Conservation (phyloP, 257 asterid species). For the Cynanchum wilfordii region DNA sequence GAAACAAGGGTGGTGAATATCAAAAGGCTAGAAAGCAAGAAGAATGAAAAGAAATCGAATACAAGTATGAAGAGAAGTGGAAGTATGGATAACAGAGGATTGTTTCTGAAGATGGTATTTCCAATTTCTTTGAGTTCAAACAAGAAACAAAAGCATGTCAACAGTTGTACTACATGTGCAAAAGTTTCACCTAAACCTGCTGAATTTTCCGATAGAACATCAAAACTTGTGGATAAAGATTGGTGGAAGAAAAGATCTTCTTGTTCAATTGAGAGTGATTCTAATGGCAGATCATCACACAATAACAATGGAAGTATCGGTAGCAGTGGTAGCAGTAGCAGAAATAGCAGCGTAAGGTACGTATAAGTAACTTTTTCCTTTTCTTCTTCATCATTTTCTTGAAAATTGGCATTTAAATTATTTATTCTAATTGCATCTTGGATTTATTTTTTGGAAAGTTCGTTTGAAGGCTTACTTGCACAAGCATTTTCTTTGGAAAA, state of each 20-base stretch:
- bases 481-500: no score
- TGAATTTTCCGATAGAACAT: slow-evolving; percentile 26
- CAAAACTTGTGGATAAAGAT: slow-evolving; percentile 43
- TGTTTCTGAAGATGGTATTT: slow-evolving; percentile 57
- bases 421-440: no score
- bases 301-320: slow-evolving; percentile 26
- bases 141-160: slow-evolving; percentile 34
- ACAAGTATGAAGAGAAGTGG: slow-evolving; percentile 25
- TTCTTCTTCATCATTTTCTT: no score
- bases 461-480: no score
- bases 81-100: slow-evolving; percentile 44
- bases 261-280: slow-evolving; percentile 50
- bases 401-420: no score
- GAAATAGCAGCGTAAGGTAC: slow-evolving; percentile 18
- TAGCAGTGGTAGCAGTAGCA: slow-evolving; percentile 26
- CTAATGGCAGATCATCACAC: slow-evolving; percentile 29
- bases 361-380: neutral
- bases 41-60: slow-evolving; percentile 18
- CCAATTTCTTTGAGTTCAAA: slow-evolving; percentile 43
- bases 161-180: slow-evolving; percentile 19
- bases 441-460: no score
- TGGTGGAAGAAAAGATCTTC: slow-evolving; percentile 75
- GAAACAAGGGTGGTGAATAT: slow-evolving; percentile 23
- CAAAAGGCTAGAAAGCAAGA: slow-evolving; percentile 35
- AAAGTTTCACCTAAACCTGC: slow-evolving; percentile 49